Conservation (phyloP, 192 early-diverging fungal genomes). For the Phycomyces nitens region DNA sequence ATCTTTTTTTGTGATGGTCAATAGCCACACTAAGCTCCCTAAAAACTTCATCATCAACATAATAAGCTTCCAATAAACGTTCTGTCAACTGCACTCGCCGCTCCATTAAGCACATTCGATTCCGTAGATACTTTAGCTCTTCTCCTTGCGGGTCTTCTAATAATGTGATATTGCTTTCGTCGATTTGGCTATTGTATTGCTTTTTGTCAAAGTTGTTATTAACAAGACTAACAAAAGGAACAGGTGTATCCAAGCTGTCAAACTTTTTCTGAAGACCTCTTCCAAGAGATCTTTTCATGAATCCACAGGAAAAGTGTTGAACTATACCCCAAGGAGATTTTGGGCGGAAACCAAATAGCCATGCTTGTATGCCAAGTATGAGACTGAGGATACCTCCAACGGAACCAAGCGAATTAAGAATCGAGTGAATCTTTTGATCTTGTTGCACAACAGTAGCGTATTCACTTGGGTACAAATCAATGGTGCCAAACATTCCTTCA, state of each 20-base stretch:
- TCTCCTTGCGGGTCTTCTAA: background rate
- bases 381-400: conserved; percentile 13
- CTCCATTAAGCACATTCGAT: conserved; percentile 6
- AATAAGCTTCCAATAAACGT: conserved; percentile 13
- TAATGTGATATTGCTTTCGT: background rate
- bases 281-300: conserved; percentile 2
- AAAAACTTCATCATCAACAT: conserved; percentile 18
- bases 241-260: background rate
- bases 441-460: too few species aligned
- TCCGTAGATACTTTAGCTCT: background rate
- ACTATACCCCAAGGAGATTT: conserved; percentile 18
- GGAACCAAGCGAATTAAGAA: background rate
- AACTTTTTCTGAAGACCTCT: conserved; percentile 1
- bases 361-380: conserved; percentile 1
- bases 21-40: background rate
- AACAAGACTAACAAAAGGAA: conserved; percentile 16
- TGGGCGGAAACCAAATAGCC: conserved; percentile 16
- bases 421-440: too few species aligned
- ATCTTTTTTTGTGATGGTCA: too few species aligned
- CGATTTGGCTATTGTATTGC: background rate
- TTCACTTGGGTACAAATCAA: too few species aligned
- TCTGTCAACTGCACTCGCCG: conserved; percentile 9
- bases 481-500: too few species aligned
- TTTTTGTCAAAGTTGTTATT: background rate
- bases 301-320: conserved; percentile 13